Evolutionary conservation across 2,329 filamentous ascomycete species (phyloP), one percentile per base, ranked within the genome.

Genomic region (Alternaria brassicae): DNA sequence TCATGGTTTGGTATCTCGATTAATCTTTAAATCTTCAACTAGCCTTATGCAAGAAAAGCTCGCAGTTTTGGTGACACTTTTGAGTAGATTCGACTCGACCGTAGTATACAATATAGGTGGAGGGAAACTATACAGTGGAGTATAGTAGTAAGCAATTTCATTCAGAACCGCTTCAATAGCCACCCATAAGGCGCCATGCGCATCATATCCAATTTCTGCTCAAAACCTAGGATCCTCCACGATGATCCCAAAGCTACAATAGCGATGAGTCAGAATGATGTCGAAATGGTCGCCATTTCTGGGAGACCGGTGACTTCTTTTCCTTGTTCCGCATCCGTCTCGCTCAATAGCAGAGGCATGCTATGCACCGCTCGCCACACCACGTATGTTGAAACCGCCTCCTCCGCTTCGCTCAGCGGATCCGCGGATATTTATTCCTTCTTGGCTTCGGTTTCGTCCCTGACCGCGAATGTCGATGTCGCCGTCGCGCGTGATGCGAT

Each of bases 351-450:
- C n/a, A 9, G 23, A 21, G 36, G 40, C 45, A 41, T 49, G 37
- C 62, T 71, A 76, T 19, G 67, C 63, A 30, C 72, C 69, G n/a
- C 70, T 72, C 12, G 75, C 75, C 3, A 74, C 70, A 37, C 75
- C 75, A 7, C 71, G 64, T 25, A 78, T 77, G 28, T 68, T 71
- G 56, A 78, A 70, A 6, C 69, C 72, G 32, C 63, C 57, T 12
- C 39, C 66, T 15, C 39, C 49, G 32, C 41, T 30, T 52, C 62
- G 49, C 63, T 66, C 58, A 40, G 70, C 71, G 8, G 71, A 61
- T 8, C 75, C 74, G 3, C 73, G 71, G 36, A 77, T 77, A 30
- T 73, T 76, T 61, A 76, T 73, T 7, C 70, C 73, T 30, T 73
- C 69, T 39, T 70, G 53, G 28, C 60, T 62, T 3, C 62, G 52